Base-by-base conservation (phyloP, 208 protist species). In the Acanthamoeba triangularis region DNA sequence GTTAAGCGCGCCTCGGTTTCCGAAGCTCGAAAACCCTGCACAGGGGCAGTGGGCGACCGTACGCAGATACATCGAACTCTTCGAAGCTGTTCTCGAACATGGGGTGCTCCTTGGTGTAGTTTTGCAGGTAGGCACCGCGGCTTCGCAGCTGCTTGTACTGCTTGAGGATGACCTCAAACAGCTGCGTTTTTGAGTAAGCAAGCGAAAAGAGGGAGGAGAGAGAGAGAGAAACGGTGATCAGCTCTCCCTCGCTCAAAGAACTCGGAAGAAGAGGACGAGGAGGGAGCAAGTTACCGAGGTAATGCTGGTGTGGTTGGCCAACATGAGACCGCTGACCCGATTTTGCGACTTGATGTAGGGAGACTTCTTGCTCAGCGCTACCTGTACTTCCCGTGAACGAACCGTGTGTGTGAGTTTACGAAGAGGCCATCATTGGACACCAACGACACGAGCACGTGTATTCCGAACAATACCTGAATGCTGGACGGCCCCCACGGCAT, bases 291-390 rank as follows among this genome's bases (percentile, higher is more conserved):
- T 1, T 78, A 97, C 95, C 20, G 94, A 96, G 56, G 82, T 67
- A 56, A 99, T 99, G 94, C 98, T 99, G 0, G 99, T 99, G 98
- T 99, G 99, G 97, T 99, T 99, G 11, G 99, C 99, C 91, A 99
- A 97, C 96, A 99, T 99, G 25, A 99, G 98, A 23, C 99, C 99
- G 69, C 97, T 99, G 54, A 99, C 99, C 54, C 99, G 98, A 96
- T 99, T 98, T 18, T 98, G 92, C 56, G 99, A 98, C 96, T 99
- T 97, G 5, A 99, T 95, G 97, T 99, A 99, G 13, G 99, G 99
- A 7, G 98, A 99, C 95, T 99, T 94, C 54, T 85, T 78, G 41
- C 82, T 96, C 16, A 99, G 96, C 56, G 99, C 98, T 0, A 99
- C 99, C 98, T 99, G 98, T 78, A n/a, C n/a, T n/a, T n/a, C n/a